phyloP scores from a whole-genome alignment of 176 grass and related monocot species.

The Saccharum spontaneum region DNA sequence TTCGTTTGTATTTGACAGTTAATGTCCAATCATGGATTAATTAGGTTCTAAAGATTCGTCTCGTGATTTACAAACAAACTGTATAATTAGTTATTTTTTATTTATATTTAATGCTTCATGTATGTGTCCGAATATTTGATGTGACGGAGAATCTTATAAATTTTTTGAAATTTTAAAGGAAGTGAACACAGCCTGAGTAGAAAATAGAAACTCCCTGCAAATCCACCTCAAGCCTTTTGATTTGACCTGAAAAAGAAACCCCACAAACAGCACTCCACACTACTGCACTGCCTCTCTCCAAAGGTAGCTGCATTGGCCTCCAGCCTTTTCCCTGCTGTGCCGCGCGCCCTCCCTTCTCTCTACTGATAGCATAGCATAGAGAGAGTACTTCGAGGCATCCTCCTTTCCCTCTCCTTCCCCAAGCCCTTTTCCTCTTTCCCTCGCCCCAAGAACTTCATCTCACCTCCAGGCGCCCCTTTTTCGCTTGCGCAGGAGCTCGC shows the following conservation, averaged over 20 bases:
- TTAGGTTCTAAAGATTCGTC: too few species aligned
- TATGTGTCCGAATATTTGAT: too few species aligned
- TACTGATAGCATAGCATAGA: slow-evolving; percentile 60
- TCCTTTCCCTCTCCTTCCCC: slow-evolving; percentile 14
- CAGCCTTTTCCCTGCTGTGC: slow-evolving; percentile 54
- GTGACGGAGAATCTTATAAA: too few species aligned
- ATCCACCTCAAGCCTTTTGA: slow-evolving; percentile 49
- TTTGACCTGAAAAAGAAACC: slow-evolving; percentile 83
- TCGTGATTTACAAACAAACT: too few species aligned
- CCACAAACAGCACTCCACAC: slow-evolving; percentile 39
- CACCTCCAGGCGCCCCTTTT: slow-evolving; percentile 34
- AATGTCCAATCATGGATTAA: too few species aligned
- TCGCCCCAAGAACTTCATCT: slow-evolving; percentile 62
- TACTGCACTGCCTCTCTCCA: slow-evolving; percentile 48
- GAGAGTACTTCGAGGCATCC: slow-evolving; percentile 34
- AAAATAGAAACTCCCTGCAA: slow-evolving; percentile 46
- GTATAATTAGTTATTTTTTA: too few species aligned
- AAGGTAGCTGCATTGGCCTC: slow-evolving; percentile 46
- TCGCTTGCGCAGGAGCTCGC: slow-evolving; percentile 39
- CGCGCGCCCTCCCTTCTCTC: slow-evolving; percentile 31
- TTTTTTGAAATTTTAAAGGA: too few species aligned
- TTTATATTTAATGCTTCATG: too few species aligned
- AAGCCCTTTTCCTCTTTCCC: slow-evolving; percentile 63
- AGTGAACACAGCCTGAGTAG: too few species aligned
- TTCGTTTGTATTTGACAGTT: too few species aligned